These are phyloP conservation scores for Mrakia blollopis DNA, from an alignment of 768 basidiomycete genomes.

Conservation along the genomic window DNA sequence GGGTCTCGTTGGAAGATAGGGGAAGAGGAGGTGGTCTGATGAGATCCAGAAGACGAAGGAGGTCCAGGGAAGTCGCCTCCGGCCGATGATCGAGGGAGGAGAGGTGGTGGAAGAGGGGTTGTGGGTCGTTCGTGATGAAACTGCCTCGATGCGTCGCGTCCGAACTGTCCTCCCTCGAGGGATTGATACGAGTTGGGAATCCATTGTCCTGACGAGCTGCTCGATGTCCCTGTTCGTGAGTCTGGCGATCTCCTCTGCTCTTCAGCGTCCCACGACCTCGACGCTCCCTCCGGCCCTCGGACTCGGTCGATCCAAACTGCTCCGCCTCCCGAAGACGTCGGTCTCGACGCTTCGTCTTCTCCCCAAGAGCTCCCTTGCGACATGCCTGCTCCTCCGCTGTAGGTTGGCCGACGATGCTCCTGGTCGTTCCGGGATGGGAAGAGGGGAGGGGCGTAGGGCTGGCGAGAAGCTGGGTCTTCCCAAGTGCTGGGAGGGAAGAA, in stretches of 20 bases:
- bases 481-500: not conserved
- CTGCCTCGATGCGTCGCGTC: constrained; percentile 1
- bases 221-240: not conserved
- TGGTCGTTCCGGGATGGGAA: not conserved
- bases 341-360: not conserved
- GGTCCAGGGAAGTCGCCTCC: not conserved
- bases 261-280: not conserved
- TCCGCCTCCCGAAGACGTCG: not conserved
- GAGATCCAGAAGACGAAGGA: not conserved
- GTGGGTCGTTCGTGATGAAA: not conserved
- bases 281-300: not conserved
- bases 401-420: not conserved
- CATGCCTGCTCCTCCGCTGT: not conserved
- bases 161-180: not conserved
- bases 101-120: not conserved
- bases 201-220: not conserved
- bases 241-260: not conserved
- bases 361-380: not conserved
- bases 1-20: not conserved
- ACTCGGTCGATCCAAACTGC: not conserved
- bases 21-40: not conserved
- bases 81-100: not conserved
- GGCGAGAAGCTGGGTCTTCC: not conserved
- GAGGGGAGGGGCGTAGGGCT: not conserved
- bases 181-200: not conserved